Evolutionary conservation across 106 monocot species (phyloP).

Genomic region (Gastrodia elata): DNA sequence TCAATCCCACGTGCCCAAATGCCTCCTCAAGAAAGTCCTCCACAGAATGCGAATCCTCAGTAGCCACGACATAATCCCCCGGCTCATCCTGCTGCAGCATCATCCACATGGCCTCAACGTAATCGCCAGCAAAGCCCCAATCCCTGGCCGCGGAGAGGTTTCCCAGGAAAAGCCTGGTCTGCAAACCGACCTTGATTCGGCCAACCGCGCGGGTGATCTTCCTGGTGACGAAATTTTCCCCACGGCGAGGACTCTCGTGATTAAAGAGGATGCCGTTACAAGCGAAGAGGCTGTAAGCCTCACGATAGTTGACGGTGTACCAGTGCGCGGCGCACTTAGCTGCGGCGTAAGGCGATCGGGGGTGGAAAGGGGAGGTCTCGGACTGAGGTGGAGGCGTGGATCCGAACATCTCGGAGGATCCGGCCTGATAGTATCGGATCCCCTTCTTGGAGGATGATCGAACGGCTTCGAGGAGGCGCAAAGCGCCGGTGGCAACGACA

Average conservation of each 20-base stretch:
- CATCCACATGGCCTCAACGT: conserved; percentile 98
- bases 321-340: conserved; percentile 93
- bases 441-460: conserved; percentile 38
- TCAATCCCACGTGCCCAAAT: conserved; percentile 62
- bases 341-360: conserved; percentile 89
- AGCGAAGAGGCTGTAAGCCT: conserved; percentile 85
- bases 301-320: conserved; percentile 97
- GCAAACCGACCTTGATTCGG: conserved; percentile 73
- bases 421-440: conserved; percentile 89
- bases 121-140: conserved; percentile 96
- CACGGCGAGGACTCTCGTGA: conserved; percentile 86
- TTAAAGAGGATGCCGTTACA: conserved; percentile 98
- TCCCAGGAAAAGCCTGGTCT: conserved; percentile 83
- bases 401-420: conserved; percentile 97
- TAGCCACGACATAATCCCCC: conserved; percentile 86
- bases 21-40: conserved; percentile 83
- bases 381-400: conserved; percentile 92
- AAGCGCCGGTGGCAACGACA: conserved; percentile 83
- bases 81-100: conserved; percentile 95
- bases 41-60: conserved; percentile 87
- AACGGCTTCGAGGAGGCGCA: conserved; percentile 96
- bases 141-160: conserved; percentile 84
- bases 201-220: conserved; percentile 98
- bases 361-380: conserved; percentile 79
- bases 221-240: conserved; percentile 95